Evolutionary conservation across 2,329 filamentous ascomycete species (phyloP).

Genomic region (Colletotrichum sp.): DNA sequence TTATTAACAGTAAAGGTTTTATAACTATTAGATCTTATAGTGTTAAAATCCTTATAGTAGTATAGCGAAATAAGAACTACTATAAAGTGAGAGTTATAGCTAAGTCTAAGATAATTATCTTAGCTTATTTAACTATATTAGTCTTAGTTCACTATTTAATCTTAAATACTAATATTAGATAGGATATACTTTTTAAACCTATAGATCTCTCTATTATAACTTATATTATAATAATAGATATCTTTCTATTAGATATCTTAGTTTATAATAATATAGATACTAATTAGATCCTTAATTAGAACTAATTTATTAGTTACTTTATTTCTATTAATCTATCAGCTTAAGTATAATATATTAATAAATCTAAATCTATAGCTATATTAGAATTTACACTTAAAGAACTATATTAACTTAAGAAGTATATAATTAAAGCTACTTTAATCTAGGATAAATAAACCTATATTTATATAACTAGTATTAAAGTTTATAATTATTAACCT

Average conservation of each 20-base stretch:
- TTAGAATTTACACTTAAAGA: background rate
- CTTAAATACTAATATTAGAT: background rate
- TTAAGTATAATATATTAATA: background rate
- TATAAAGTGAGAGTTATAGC: background rate
- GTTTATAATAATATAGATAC: background rate
- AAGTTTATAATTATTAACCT: no score
- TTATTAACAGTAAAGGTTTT: background rate
- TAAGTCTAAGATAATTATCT: no score
- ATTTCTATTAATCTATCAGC: background rate
- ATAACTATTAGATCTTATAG: background rate
- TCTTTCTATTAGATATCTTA: background rate
- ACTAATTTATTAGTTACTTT: background rate
- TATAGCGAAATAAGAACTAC: background rate
- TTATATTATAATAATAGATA: background rate
- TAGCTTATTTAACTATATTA: background rate
- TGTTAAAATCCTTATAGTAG: background rate
- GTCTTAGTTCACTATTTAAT: background rate
- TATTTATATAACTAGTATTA: no score
- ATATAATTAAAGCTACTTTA: background rate
- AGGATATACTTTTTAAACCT: background rate
- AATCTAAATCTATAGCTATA: background rate
- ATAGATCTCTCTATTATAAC: background rate
- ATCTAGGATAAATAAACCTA: no score
- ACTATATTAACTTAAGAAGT: background rate
- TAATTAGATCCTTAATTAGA: background rate